Evolutionary conservation across 768 basidiomycete genomes (phyloP).

Genomic region (Boletus vinaceobasis): DNA sequence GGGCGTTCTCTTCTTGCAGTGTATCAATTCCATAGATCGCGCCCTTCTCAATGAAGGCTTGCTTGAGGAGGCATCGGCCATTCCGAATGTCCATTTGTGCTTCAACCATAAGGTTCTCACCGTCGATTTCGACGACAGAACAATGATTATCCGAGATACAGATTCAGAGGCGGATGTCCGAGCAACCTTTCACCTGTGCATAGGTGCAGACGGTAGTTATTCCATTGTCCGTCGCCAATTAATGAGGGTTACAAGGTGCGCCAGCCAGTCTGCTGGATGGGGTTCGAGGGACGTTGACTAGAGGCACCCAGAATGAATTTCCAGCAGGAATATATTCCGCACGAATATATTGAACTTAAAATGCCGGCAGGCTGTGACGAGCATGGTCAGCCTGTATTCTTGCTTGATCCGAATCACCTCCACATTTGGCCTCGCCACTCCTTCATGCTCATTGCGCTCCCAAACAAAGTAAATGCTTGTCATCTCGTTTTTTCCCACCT

Average conservation of each 20-base stretch:
- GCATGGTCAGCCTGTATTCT: constrained; percentile 64
- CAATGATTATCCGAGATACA: constrained; percentile 50
- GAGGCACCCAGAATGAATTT: constrained; percentile 77
- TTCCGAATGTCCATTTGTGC: constrained; percentile 60
- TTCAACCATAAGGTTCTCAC: constrained; percentile 81
- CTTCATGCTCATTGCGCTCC: constrained; percentile 98
- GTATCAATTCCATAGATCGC: constrained; percentile 92
- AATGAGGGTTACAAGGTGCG: constrained; percentile 91
- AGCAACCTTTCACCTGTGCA: constrained; percentile 69
- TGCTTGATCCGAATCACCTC: constrained; percentile 91
- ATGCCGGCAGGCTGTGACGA: constrained; percentile 76
- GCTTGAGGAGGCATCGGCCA: constrained; percentile 67
- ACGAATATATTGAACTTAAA: constrained; percentile 95
- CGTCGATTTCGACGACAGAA: constrained; percentile 69
- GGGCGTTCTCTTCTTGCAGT: constrained; percentile 46
- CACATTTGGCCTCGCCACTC: constrained; percentile 99
- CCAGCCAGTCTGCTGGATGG: constrained; percentile 14
- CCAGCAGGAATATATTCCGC: constrained; percentile 90
- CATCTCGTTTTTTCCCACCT: constrained; percentile 26
- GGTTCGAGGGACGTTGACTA: constrained; percentile 13
- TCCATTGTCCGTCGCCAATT: constrained; percentile 87
- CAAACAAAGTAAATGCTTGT: constrained; percentile 74
- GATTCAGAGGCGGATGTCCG: constrained; percentile 40
- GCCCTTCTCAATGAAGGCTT: constrained; percentile 82
- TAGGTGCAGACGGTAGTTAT: constrained; percentile 95